phyloP scores from a whole-genome alignment of 805 yeast species.

The Alloascoidea africana region DNA sequence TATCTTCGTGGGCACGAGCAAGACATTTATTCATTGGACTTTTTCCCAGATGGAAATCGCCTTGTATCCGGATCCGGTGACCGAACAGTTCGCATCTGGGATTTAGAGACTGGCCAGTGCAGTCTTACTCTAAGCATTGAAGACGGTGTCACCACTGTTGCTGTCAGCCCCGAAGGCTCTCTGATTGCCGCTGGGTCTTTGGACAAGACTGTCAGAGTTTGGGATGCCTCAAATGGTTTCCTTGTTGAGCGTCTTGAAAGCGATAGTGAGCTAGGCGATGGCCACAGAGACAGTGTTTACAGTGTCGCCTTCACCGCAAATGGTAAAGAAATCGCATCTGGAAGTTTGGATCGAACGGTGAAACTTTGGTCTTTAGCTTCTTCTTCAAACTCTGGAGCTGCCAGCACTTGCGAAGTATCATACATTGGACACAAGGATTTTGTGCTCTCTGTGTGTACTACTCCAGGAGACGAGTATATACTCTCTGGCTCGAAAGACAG shows the following conservation, averaged over 20 bases:
- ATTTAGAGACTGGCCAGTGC: conserved; percentile 78
- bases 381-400: conserved; percentile 19
- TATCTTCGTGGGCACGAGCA: conserved; percentile 91
- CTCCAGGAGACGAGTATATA: conserved; percentile 85
- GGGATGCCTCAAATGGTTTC: conserved; percentile 91
- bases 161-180: conserved; percentile 90
- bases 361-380: conserved; percentile 84
- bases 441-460: conserved; percentile 84
- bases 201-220: conserved; percentile 89
- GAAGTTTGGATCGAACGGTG: conserved; percentile 90
- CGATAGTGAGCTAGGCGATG: conserved; percentile 77
- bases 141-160: conserved; percentile 97
- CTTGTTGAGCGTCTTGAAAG: conserved; percentile 85
- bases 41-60: conserved; percentile 86
- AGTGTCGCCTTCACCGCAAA: conserved; percentile 86
- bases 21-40: conserved; percentile 91
- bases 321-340: conserved; percentile 85
- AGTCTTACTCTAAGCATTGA: conserved; percentile 80
- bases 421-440: conserved; percentile 94
- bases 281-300: conserved; percentile 93
- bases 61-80: conserved; percentile 95
- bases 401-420: conserved; percentile 65
- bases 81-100: conserved; percentile 94
- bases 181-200: conserved; percentile 92
- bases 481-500: conserved; percentile 93